Base-by-base conservation (phyloP, 352 stramenopile species). In the Phytophthora sojae region DNA sequence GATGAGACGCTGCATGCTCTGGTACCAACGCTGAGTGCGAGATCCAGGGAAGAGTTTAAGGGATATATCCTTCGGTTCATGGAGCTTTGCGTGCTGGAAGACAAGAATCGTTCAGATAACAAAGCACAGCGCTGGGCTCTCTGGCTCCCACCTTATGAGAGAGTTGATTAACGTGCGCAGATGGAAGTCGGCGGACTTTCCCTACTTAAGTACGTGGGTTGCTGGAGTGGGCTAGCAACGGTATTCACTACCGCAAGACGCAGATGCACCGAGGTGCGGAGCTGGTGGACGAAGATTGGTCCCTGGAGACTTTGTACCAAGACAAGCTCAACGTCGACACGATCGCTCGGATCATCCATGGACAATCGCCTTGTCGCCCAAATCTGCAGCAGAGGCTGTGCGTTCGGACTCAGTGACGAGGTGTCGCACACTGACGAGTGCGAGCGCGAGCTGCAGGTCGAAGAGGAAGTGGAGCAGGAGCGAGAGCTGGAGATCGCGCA, bases 81-180 rank as follows among this genome's bases (percentile, higher is more conserved):
- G 73, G 79, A 88, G 54, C 60, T 95, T 0, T 96, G 88, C 51
- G 86, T 96, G 0, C 61, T 92, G 4, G 86, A 96, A 78, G 86
- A 97, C 54, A 94, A 90, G 84, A n/a, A 39, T 94, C 0, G 42
- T 82, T 8, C 61, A 39, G 14, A 59, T 45, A 25, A 61, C 51
- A 0, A 56, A 69, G 9, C 50, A 42, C 19, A 54, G 56, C 30
- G 12, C 29, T 14, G n/a, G 61, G 0, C 14, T 62, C 4, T 66
- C 80, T 14, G 62, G 70, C 11, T 62, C 67, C 12, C 67, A 71
- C n/a, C 57, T 93, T 35, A 56, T 88, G 2, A 71, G 86, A 19
- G 89, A 97, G 25, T 63, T 96, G 2, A 19, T 57, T 11, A 82
- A 74, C 66, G 59, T 44, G 0, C 77, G 76, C 11, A 25, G 72